phyloP scores from a whole-genome alignment of 139 green algal genomes.

The Ettlia oleoabundans region DNA sequence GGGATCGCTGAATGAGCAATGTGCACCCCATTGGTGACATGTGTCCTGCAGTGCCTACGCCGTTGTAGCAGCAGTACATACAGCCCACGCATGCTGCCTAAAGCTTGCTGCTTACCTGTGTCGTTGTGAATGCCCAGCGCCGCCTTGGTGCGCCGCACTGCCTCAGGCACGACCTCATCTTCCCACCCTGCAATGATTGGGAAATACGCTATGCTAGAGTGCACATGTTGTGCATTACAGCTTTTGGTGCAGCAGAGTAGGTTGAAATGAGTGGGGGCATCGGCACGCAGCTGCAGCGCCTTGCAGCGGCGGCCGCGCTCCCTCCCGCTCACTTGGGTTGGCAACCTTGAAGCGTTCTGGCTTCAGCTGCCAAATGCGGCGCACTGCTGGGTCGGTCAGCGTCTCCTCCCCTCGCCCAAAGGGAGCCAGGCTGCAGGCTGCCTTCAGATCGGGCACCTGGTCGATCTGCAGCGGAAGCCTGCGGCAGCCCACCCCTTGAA shows the following conservation, averaged over 20 bases:
- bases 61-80: not conserved
- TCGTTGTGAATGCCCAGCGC: not conserved
- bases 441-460: not conserved
- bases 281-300: too few species aligned
- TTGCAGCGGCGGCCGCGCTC: too few species aligned
- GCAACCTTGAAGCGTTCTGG: not conserved
- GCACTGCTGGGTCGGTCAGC: not conserved
- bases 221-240: too few species aligned
- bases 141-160: not conserved
- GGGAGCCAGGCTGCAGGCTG: not conserved
- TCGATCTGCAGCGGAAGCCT: not conserved
- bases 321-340: not conserved
- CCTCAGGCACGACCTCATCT: not conserved
- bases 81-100: not conserved
- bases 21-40: not conserved
- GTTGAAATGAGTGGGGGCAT: not conserved
- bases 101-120: not conserved
- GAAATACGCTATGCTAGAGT: too few species aligned
- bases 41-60: not conserved
- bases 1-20: too few species aligned
- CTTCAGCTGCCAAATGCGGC: not conserved
- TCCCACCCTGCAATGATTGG: not conserved
- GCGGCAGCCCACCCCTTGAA: not conserved
- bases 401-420: not conserved
- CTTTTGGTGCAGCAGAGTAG: too few species aligned